Evolutionary conservation across 352 stramenopile genomes (phyloP).

Genomic region (Phytophthora pini): DNA sequence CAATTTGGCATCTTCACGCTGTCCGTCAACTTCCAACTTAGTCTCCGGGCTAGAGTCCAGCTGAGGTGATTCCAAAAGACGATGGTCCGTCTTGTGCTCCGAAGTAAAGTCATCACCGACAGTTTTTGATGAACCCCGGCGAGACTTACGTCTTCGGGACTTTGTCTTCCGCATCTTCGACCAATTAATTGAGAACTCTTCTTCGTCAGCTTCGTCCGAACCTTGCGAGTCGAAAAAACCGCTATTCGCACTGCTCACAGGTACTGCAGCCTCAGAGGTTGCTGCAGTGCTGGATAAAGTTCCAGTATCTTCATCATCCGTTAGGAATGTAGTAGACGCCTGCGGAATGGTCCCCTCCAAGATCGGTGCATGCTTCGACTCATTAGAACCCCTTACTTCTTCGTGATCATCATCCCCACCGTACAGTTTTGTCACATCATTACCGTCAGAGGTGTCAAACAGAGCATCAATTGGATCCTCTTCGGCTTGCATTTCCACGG

Average conservation of each 20-base stretch:
- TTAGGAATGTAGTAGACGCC: conserved; percentile 11
- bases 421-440: conserved; percentile 49
- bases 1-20: neutral
- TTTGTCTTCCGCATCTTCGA: conserved; percentile 48
- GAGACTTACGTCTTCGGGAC: conserved; percentile 26
- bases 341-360: conserved; percentile 7
- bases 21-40: neutral
- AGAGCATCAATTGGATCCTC: conserved; percentile 73
- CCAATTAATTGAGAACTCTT: conserved; percentile 54
- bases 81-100: conserved; percentile 4
- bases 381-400: neutral
- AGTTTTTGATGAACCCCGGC: conserved; percentile 5
- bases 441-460: conserved; percentile 61
- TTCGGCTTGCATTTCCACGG: conserved; percentile 6
- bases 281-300: neutral
- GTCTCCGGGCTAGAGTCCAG: conserved; percentile 4
- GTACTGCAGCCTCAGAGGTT: conserved; percentile 7
- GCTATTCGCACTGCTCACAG: neutral
- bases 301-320: conserved; percentile 7
- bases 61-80: conserved; percentile 9
- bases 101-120: conserved; percentile 4
- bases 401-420: conserved; percentile 12
- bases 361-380: neutral
- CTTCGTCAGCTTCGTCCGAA: conserved; percentile 26
- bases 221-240: conserved; percentile 4